phyloP scores from a whole-genome alignment of 2,329 filamentous ascomycete genomes.

The Rosellinia necatrix region DNA sequence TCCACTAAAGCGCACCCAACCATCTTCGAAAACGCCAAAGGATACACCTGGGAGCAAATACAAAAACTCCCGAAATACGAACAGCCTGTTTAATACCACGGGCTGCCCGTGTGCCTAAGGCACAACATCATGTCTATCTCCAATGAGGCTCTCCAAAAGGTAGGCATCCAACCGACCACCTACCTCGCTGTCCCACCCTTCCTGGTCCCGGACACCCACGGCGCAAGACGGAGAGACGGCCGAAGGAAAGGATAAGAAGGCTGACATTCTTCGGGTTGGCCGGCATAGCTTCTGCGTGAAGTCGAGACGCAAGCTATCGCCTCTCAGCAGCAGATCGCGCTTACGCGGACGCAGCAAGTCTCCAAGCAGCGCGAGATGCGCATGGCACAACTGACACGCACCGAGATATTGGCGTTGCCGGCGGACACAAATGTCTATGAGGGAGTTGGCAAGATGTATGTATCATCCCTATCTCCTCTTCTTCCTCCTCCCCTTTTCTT shows the following conservation, averaged over 20 bases:
- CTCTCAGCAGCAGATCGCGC: constrained; percentile 88
- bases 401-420: constrained; percentile 79
- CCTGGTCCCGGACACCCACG: background rate
- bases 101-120: background rate
- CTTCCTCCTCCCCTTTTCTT: too few species aligned
- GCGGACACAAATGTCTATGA: constrained; percentile 83
- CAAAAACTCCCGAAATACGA: background rate
- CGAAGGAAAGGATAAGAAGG: constrained; percentile 1
- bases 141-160: constrained; percentile 93
- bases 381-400: constrained; percentile 83
- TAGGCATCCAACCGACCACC: constrained; percentile 44
- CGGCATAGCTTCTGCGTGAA: constrained; percentile 80
- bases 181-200: background rate
- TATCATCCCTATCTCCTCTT: constrained; percentile 18
- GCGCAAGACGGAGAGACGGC: background rate
- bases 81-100: background rate
- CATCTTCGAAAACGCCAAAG: background rate
- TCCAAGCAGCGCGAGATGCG: constrained; percentile 88
- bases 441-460: constrained; percentile 95
- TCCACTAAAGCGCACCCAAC: background rate
- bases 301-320: constrained; percentile 88
- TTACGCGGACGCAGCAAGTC: constrained; percentile 82
- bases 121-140: constrained; percentile 78
- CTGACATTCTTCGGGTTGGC: constrained; percentile 10
- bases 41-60: too few species aligned